Evolutionary conservation across 805 yeast genomes (phyloP).

Genomic region (Yarrowia hollandica): DNA sequence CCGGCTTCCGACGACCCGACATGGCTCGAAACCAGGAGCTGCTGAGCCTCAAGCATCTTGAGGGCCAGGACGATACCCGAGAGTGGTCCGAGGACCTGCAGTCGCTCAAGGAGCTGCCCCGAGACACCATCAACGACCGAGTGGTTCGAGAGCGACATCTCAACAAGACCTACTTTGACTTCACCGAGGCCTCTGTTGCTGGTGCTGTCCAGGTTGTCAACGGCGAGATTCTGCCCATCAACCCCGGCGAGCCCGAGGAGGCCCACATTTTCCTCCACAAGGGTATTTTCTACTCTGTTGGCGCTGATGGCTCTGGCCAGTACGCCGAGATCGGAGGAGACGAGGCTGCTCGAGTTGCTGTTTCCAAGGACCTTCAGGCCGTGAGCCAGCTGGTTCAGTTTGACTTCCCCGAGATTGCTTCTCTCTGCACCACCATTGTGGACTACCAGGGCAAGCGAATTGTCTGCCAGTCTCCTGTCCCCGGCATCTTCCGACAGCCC

Average conservation of each 20-base stretch:
- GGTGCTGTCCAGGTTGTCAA: constrained; percentile 77
- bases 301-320: constrained; percentile 66
- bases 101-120: constrained; percentile 69
- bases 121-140: constrained; percentile 58
- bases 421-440: constrained; percentile 78
- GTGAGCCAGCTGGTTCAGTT: constrained; percentile 66
- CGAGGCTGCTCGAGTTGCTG: constrained; percentile 80
- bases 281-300: constrained; percentile 84
- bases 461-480: constrained; percentile 92
- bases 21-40: constrained; percentile 59
- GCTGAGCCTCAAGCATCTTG: constrained; percentile 55
- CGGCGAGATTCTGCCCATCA: constrained; percentile 75
- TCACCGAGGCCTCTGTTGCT: constrained; percentile 69
- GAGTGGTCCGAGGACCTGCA: constrained; percentile 95
- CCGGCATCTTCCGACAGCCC: constrained; percentile 67
- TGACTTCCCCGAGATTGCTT: constrained; percentile 62
- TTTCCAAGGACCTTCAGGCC: constrained; percentile 74
- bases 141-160: constrained; percentile 73
- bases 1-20: constrained; percentile 51
- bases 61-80: constrained; percentile 57
- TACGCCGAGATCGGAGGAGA: constrained; percentile 72
- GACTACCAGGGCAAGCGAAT: constrained; percentile 89
- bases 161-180: constrained; percentile 70
- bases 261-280: constrained; percentile 72
- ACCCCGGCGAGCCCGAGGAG: constrained; percentile 66